Conservation (phyloP, 306 rosid species). For the Cercis canadensis region DNA sequence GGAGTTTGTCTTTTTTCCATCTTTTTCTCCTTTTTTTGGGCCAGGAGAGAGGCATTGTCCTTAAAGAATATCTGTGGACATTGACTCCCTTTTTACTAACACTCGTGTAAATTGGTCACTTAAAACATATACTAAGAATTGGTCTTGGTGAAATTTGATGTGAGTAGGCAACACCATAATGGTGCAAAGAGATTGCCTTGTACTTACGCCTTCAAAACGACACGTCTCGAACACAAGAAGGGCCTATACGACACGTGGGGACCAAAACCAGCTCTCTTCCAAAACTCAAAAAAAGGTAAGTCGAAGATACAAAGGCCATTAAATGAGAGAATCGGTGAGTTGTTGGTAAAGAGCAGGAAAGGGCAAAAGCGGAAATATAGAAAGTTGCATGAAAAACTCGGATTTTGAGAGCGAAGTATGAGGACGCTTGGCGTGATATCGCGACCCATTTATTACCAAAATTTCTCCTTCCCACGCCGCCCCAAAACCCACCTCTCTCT, state of each 20-base stretch:
- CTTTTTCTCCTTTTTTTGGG: too few relatives aligned
- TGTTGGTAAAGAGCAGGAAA: background rate
- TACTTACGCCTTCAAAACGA: conserved; percentile 9
- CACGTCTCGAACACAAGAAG: conserved; percentile 13
- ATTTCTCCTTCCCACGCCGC: conserved; percentile 25
- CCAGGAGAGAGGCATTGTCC: too few relatives aligned
- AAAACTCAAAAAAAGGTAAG: background rate
- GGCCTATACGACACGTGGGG: conserved; percentile 31
- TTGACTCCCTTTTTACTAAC: too few relatives aligned
- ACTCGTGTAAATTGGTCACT: too few relatives aligned
- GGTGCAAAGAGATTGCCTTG: background rate
- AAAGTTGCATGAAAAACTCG: conserved; percentile 73
- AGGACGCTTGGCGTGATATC: conserved; percentile 64
- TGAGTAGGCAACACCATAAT: too few relatives aligned
- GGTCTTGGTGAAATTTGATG: too few relatives aligned
- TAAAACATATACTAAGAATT: too few relatives aligned
- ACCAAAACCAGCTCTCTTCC: background rate
- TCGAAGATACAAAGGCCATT: background rate
- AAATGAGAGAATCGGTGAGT: conserved; percentile 22
- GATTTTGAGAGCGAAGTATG: conserved; percentile 39
- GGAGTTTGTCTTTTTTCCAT: background rate
- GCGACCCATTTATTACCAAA: conserved; percentile 64
- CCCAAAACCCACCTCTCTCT: conserved; percentile 29
- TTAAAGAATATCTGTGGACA: too few relatives aligned
- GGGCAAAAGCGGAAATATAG: conserved; percentile 55